Evolutionary conservation across 129 eudicot species (phyloP).

Genomic region (Pulicaria dysenterica): DNA sequence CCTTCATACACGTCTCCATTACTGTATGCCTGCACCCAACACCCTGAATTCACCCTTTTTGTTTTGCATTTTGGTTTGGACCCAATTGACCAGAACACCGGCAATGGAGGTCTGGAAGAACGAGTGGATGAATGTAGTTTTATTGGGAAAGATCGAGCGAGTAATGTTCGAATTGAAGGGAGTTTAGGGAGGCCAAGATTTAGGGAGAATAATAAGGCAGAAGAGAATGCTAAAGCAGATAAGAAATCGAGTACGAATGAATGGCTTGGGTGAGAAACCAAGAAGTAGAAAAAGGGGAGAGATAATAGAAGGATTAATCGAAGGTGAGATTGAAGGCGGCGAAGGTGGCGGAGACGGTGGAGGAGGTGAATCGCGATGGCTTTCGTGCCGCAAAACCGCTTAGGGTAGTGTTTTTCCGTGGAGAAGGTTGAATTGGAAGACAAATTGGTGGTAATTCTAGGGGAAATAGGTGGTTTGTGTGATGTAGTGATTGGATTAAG

Average conservation of each 20-base stretch:
- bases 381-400: constrained; percentile 26
- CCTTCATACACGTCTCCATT: constrained; percentile 45
- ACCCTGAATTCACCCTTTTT: constrained; percentile 38
- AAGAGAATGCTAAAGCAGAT: constrained; percentile 40
- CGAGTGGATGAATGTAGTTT: constrained; percentile 25
- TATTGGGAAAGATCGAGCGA: constrained; percentile 30
- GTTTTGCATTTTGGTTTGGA: constrained; percentile 35
- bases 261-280: constrained; percentile 42
- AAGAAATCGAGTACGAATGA: constrained; percentile 37
- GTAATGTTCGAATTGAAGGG: constrained; percentile 32
- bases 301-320: constrained; percentile 32
- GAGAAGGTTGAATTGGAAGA: constrained; percentile 8
- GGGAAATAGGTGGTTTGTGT: constrained; percentile 16
- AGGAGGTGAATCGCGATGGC: constrained; percentile 31
- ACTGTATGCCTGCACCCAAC: constrained; percentile 45
- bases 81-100: constrained; percentile 42
- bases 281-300: constrained; percentile 39
- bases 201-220: constrained; percentile 33
- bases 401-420: constrained; percentile 15
- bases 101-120: constrained; percentile 36
- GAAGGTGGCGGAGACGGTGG: constrained; percentile 37
- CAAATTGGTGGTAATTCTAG: constrained; percentile 11
- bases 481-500: background rate
- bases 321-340: constrained; percentile 37
- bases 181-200: constrained; percentile 43